Base-by-base conservation (phyloP, 179 eudicot genomes). In the Monotropa hypopitys region DNA sequence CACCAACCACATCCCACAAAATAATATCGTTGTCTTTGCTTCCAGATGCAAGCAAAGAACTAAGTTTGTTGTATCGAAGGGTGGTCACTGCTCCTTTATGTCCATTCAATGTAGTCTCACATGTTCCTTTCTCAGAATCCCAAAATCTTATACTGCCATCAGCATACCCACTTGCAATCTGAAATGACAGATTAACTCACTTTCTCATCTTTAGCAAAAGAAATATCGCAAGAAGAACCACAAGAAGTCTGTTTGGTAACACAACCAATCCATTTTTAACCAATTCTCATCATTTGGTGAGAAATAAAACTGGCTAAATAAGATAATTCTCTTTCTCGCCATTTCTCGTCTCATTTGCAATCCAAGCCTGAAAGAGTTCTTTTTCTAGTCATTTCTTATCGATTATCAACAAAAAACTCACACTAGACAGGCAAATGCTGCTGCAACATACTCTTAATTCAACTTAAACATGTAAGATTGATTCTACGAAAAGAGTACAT, bases 1-100 rank as follows among this genome's bases (percentile, higher is more conserved):
- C 99, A 20, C 92, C 99, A 78, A 95, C 92, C 80, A 95, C 98
- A 85, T 95, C 99, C 99, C 99, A 95, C 74, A 95, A 77, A 71
- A 95, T 93, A 62, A 95, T 87, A 78, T 91, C 99, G 81, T 88
- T 90, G 63, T 95, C 99, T 84, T 95, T 93, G 87, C 98, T 88
- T 66, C 99, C 99, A 83, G 99, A 95, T 21, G 97, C 99, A 77
- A 95, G 89, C 83, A 86, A 78, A 54, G 99, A 93, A 45, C 94
- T 97, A 82, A 79, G 84, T 76, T 93, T 90, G 83, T 87, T 91
- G 81, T 82, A 95, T 57, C 89, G 84, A 73, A 95, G 96, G 56
- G 84, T 77, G 4, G 92, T 88, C 46, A 89, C 95, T 63, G 99
- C 97, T 76, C 98, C 97, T 85, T 89, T 95, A 76, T 95, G 99